Percentiles rank a stretch among this genome's conserved stretches.
Conservation (phyloP, 768 basidiomycete species). For the Auricularia cornea region DNA sequence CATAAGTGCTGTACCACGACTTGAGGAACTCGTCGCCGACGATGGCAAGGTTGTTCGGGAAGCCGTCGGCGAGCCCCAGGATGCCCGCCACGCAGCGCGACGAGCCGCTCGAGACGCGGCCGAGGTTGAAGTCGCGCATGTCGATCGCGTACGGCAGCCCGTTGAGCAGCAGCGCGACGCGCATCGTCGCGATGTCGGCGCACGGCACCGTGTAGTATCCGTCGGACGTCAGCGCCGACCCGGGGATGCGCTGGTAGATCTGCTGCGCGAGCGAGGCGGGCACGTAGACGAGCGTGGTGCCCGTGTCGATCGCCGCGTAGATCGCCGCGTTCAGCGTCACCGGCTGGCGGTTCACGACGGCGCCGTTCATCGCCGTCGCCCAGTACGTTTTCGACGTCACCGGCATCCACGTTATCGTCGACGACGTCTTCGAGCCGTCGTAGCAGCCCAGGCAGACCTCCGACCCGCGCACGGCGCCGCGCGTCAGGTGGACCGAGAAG, state of each 20-base stretch:
- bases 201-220: slow-evolving; percentile 55
- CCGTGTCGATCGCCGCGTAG: slow-evolving; percentile 55
- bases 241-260: slow-evolving; percentile 52
- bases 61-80: slow-evolving; percentile 34
- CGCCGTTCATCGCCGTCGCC: slow-evolving; percentile 42
- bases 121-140: slow-evolving; percentile 49
- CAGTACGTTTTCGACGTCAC: slow-evolving; percentile 50
- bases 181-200: slow-evolving; percentile 14
- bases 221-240: slow-evolving; percentile 29
- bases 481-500: slow-evolving; percentile 54
- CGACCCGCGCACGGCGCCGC: slow-evolving; percentile 34
- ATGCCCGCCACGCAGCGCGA: slow-evolving; percentile 49
- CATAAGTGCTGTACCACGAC: slow-evolving; percentile 58
- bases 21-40: slow-evolving; percentile 60
- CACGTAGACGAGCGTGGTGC: slow-evolving; percentile 57
- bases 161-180: slow-evolving; percentile 39
- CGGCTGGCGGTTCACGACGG: slow-evolving; percentile 26
- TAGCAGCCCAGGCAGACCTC: slow-evolving; percentile 42
- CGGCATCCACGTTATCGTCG: slow-evolving; percentile 30
- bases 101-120: slow-evolving; percentile 25
- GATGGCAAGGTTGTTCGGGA: slow-evolving; percentile 48
- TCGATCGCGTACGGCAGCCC: slow-evolving; percentile 34
- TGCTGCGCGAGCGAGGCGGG: slow-evolving; percentile 33
- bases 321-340: slow-evolving; percentile 11
- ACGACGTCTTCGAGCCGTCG: slow-evolving; percentile 30